Base-by-base conservation (phyloP, 2,329 filamentous ascomycete genomes). In the Aspergillus fijiensis region DNA sequence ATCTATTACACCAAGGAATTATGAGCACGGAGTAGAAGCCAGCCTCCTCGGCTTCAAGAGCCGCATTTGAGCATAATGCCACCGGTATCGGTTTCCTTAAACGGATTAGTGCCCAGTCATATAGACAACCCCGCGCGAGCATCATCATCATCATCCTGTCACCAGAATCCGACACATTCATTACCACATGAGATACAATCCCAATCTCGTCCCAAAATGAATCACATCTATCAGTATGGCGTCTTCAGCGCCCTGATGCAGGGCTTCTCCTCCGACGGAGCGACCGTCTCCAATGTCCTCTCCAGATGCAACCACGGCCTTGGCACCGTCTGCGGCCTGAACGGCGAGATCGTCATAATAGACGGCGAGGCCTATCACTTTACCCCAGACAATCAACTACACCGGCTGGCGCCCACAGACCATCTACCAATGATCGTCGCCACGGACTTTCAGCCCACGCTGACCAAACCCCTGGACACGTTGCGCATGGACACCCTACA, bases 231-330 rank as follows among this genome's bases (percentile, higher is more conserved):
- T 67, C 78, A 80, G 62, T 81, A 75, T 67, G 78, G 74, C 35
- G 67, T 80, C 4, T 68, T 80, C 55, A 77, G 75, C 58, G 78
- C 78, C 25, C 67, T 81, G 2, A 81, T 81, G 79, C 74, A 75
- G 54, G 79, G 78, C 16, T 70, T 80, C 25, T 71, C 70, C 61
- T 69, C 76, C 45, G 69, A 68, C 5, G 77, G 78, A n/a, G 76
- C 78, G 49, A 60, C 72, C 4, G 71, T 73, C 9, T 65, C 69
- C 11, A 67, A 77, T 49, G 68, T 80, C 57, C 65, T 72, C 16
- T 49, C 57, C 6, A 75, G 77, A 60, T 78, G 79, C 53, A 77
- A 77, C 61, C 76, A 79, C 67, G 78, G 79, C 21, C 69, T 81
- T 4, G 79, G 79, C 42, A 80, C 79, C 5, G 78, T 80, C 61